Evolutionary conservation across 345 rosid genomes (phyloP), one percentile per base, ranked within the genome.

Genomic region (Populus ilicifolia): DNA sequence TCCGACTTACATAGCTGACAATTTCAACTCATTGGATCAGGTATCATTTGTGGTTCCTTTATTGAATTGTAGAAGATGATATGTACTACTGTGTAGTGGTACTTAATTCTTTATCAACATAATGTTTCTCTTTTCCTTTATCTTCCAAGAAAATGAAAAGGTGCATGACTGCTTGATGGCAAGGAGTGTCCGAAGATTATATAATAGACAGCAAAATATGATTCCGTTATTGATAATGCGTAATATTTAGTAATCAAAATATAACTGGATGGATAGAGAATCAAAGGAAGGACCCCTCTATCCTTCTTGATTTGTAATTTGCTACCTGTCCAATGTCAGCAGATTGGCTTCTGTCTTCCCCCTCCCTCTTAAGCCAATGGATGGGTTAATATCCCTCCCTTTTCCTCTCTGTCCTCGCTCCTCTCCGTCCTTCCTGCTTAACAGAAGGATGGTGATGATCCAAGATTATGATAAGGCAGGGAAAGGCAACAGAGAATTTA

Each of bases 21-120:
- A 89, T 80, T 93, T 90, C 86, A 85, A 69, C 79, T 89, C 87
- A 35, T 71, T 93, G 84, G 94, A 91, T 78, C 88, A 95, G 99
- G 99, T 95, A 69, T 27, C 16, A 1, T 75, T 72, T 30, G 12
- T 73, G 35, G 8, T 6, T 70, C 65, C 14, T 38, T n/a, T 35
- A 29, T 8, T 72, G 43, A 52, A 23, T 21, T 35, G 43, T 11
- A 35, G 25, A 33, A 67, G 70, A 21, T 5, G 46, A 21, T 12
- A 50, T 23, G 5, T 10, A 10, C n/a, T 10, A 30, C 41, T 33
- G 9, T 16, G 5, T 16, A 9, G 4, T 5, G 2, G 1, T 23
- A 8, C 4, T 54, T n/a, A 54, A 2, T 35, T 44, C n/a, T 10
- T 62, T 41, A 25, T 11, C 54, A 59, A 14, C 48, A 12, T 46